Evolutionary conservation across 805 yeast genomes (phyloP).

Genomic region (Starmerella geochares): DNA sequence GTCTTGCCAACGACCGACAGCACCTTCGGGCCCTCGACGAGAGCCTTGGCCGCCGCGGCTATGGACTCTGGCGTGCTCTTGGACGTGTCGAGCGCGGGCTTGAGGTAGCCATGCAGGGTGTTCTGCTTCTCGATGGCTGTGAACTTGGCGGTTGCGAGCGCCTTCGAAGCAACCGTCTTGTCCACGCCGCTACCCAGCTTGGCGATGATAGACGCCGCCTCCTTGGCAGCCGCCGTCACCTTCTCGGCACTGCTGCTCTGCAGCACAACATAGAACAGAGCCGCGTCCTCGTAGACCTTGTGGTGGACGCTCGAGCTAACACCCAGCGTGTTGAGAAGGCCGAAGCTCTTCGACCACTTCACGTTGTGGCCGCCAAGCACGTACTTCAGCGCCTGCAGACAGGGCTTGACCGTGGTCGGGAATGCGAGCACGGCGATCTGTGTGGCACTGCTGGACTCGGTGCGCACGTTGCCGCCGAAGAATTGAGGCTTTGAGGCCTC

Average conservation of each 20-base stretch:
- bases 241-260: conserved; percentile 48
- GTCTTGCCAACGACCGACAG: conserved; percentile 86
- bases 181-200: conserved; percentile 26
- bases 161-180: conserved; percentile 38
- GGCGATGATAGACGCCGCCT: conserved; percentile 28
- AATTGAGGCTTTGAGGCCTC: conserved; percentile 37
- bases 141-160: conserved; percentile 50
- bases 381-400: conserved; percentile 61
- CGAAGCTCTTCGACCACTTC: conserved; percentile 44
- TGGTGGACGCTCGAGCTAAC: conserved; percentile 43
- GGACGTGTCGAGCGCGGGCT: conserved; percentile 36
- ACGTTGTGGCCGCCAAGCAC: conserved; percentile 46
- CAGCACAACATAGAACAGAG: conserved; percentile 64
- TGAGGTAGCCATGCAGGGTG: conserved; percentile 35
- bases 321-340: conserved; percentile 40
- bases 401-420: conserved; percentile 54
- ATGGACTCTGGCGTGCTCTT: conserved; percentile 30
- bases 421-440: conserved; percentile 73
- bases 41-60: conserved; percentile 29
- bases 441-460: conserved; percentile 46
- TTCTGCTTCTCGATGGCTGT: conserved; percentile 39
- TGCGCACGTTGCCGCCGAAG: conserved; percentile 52
- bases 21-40: conserved; percentile 50
- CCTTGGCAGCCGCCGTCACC: conserved; percentile 52
- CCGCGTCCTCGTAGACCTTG: conserved; percentile 63